Percentiles rank a stretch among this genome's conserved stretches.
Conservation (phyloP, 2,329 filamentous ascomycete species). For the Aspergillus eucalypticola region DNA sequence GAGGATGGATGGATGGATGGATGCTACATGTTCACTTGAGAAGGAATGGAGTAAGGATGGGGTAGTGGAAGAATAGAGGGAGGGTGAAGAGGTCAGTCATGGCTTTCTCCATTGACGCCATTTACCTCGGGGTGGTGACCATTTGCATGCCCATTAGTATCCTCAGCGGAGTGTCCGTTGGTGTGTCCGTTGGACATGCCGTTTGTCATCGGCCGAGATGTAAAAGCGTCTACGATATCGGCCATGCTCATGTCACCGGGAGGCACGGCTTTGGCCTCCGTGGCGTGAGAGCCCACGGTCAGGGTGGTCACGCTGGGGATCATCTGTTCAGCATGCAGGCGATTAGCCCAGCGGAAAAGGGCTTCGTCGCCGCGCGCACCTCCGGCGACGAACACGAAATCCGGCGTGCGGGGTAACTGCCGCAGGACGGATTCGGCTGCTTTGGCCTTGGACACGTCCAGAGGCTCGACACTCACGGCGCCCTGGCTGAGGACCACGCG, state of each 20-base stretch:
- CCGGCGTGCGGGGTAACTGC: slow-evolving; percentile 62
- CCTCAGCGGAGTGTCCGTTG: not conserved
- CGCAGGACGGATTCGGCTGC: slow-evolving; percentile 73
- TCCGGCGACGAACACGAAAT: slow-evolving; percentile 85
- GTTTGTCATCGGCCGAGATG: slow-evolving; percentile 8
- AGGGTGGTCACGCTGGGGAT: slow-evolving; percentile 76
- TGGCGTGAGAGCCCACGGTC: slow-evolving; percentile 79
- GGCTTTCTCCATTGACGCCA: slow-evolving; percentile 3
- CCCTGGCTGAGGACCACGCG: slow-evolving; percentile 80
- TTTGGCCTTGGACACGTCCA: slow-evolving; percentile 81
- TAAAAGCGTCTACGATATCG: slow-evolving; percentile 34
- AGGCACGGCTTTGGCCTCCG: slow-evolving; percentile 76
- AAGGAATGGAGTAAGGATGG: not conserved
- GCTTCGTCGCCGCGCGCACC: slow-evolving; percentile 88
- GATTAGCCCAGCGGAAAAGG: slow-evolving; percentile 92
- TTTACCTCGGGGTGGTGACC: not conserved
- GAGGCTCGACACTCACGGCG: slow-evolving; percentile 78
- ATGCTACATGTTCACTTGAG: slow-evolving; percentile 3
- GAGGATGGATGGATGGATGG: not conserved
- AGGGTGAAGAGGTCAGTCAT: not conserved
- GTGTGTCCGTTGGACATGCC: not conserved
- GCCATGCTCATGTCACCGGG: slow-evolving; percentile 83
- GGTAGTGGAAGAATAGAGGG: not conserved
- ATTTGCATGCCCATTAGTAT: not conserved
- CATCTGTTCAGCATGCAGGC: slow-evolving; percentile 57